Percentiles rank a stretch among this genome's conserved stretches.
phyloP scores from a whole-genome alignment of 2,329 filamentous ascomycete genomes.

The Penicillium rolfsii region DNA sequence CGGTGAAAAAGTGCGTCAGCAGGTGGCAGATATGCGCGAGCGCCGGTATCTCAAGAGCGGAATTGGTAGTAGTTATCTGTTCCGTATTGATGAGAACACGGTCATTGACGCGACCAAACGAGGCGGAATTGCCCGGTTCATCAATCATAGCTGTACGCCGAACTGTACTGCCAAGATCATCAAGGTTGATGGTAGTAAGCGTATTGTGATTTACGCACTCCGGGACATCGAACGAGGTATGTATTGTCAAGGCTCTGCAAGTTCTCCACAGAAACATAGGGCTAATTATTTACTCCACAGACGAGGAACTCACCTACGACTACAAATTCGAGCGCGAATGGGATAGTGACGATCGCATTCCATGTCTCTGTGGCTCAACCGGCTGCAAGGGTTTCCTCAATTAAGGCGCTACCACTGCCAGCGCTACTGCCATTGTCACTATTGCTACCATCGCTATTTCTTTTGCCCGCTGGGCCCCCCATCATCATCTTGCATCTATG shows the following conservation, averaged over 20 bases:
- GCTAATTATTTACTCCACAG: constrained; percentile 53
- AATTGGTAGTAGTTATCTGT: constrained; percentile 95
- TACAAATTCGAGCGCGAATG: constrained; percentile 99
- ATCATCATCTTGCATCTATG: constrained; percentile 1
- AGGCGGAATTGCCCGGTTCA: constrained; percentile 95
- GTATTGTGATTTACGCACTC: constrained; percentile 98
- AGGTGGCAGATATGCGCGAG: constrained; percentile 95
- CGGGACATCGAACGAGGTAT: constrained; percentile 93
- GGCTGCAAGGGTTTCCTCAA: constrained; percentile 99
- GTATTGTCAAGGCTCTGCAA: constrained; percentile 42
- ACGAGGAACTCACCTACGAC: constrained; percentile 98
- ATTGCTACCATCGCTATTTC: not conserved
- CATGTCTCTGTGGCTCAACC: constrained; percentile 92
- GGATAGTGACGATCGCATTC: constrained; percentile 91
- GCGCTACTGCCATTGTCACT: not conserved
- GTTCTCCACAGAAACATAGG: not conserved
- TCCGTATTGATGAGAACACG: constrained; percentile 96
- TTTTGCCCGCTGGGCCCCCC: not conserved
- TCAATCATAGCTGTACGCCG: constrained; percentile 96
- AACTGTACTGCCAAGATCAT: constrained; percentile 99
- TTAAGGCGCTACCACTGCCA: constrained; percentile 53
- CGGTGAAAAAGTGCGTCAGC: constrained; percentile 93
- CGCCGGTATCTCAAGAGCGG: constrained; percentile 91
- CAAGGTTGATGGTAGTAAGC: constrained; percentile 95
- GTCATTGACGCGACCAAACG: constrained; percentile 98